Percentiles rank a stretch among this genome's conserved stretches.
phyloP scores from a whole-genome alignment of 176 grass and related monocot species.

The Secale cereale region DNA sequence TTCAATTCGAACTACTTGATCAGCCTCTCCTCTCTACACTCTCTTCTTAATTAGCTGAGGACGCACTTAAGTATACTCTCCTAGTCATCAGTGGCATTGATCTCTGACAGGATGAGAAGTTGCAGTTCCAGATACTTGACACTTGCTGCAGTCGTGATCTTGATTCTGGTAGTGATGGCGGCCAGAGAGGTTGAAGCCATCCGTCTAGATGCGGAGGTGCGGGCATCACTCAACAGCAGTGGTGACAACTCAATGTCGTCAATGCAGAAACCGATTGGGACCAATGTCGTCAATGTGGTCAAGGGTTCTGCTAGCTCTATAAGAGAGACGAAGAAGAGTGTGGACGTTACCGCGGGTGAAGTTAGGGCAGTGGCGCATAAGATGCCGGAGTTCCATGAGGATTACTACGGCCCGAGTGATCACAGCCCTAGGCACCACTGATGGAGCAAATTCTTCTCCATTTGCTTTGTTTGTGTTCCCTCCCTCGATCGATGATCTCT shows the following conservation, averaged over 20 bases:
- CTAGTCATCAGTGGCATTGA: background rate
- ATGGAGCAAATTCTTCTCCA: background rate
- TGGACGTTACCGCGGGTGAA: background rate
- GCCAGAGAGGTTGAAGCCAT: slow-evolving; percentile 30
- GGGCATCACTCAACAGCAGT: background rate
- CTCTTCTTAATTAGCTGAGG: slow-evolving; percentile 3
- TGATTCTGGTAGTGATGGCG: slow-evolving; percentile 11
- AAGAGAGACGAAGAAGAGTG: slow-evolving; percentile 23
- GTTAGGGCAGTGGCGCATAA: slow-evolving; percentile 31
- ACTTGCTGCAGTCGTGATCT: background rate
- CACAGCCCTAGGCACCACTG: slow-evolving; percentile 69
- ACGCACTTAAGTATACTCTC: background rate
- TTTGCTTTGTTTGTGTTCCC: background rate
- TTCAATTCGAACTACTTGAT: slow-evolving; percentile 6
- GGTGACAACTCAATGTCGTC: background rate
- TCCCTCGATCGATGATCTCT: background rate
- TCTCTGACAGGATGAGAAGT: slow-evolving; percentile 21
- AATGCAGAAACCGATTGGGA: slow-evolving; percentile 33
- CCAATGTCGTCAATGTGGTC: background rate
- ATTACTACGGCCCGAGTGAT: slow-evolving; percentile 71
- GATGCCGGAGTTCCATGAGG: slow-evolving; percentile 61
- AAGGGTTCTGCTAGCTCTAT: background rate
- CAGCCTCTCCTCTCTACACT: background rate
- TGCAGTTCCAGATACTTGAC: background rate
- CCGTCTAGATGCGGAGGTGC: slow-evolving; percentile 41